phyloP scores from a whole-genome alignment of 163 green algal genomes.

The Scenedesmus sp. region DNA sequence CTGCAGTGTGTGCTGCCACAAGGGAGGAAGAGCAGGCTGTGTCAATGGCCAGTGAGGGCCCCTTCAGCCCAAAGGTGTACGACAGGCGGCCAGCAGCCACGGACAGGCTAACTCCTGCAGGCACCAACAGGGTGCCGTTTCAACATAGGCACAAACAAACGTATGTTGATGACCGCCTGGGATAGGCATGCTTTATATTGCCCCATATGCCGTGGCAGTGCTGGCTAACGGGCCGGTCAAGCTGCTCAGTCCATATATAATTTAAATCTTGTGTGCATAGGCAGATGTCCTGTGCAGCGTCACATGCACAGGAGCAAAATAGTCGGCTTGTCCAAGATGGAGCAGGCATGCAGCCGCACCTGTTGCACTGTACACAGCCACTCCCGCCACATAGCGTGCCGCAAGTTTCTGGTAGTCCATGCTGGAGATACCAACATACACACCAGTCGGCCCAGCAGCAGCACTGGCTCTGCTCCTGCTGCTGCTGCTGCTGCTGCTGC shows the following conservation, averaged over 20 bases:
- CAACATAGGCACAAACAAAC: background rate
- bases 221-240: too few species aligned
- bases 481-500: background rate
- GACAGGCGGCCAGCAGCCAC: slow-evolving; percentile 80
- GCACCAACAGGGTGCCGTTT: background rate
- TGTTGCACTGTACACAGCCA: slow-evolving; percentile 82
- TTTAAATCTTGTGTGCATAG: too few species aligned
- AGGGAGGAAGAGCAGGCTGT: slow-evolving; percentile 93
- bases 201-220: too few species aligned
- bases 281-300: too few species aligned
- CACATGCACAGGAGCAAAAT: background rate
- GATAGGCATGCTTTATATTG: too few species aligned
- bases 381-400: slow-evolving; percentile 27
- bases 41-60: slow-evolving; percentile 84
- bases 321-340: background rate
- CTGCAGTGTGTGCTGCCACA: slow-evolving; percentile 63
- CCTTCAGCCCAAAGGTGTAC: slow-evolving; percentile 86
- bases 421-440: slow-evolving; percentile 82
- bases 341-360: slow-evolving; percentile 14
- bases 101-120: slow-evolving; percentile 56
- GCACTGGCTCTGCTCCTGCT: background rate
- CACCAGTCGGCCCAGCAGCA: slow-evolving; percentile 45
- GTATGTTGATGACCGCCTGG: too few species aligned
- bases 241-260: background rate
- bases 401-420: slow-evolving; percentile 80